Evolutionary conservation across 2,329 filamentous ascomycete genomes (phyloP).

Genomic region (Incumbomyces lentus): DNA sequence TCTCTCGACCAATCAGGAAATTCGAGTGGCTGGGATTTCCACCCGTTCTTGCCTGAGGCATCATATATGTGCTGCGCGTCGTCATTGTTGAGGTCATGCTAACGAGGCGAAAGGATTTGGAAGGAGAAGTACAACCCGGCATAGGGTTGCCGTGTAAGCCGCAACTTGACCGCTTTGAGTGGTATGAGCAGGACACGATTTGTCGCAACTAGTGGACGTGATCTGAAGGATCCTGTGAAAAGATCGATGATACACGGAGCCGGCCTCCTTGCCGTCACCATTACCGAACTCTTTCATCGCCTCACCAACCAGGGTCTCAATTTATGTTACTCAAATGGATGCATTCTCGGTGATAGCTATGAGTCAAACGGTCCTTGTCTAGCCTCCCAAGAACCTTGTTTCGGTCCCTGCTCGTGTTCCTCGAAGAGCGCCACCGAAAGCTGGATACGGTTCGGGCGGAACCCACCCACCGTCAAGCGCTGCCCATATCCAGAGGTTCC

Average conservation of each 20-base stretch:
- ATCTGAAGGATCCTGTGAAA: neutral
- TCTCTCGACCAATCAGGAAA: constrained; percentile 4
- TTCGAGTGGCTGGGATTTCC: neutral
- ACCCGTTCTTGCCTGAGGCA: neutral
- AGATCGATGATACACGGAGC: neutral
- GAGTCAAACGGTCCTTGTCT: too few species aligned
- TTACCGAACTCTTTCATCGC: neutral
- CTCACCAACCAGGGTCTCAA: too few species aligned
- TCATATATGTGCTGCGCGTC: neutral
- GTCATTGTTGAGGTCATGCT: neutral
- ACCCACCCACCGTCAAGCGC: too few species aligned
- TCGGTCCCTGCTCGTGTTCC: too few species aligned
- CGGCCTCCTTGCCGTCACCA: constrained; percentile 1
- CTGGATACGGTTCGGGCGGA: too few species aligned
- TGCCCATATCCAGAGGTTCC: too few species aligned
- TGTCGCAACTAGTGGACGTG: neutral
- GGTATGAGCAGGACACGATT: too few species aligned
- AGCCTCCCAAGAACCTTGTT: too few species aligned
- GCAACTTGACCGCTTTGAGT: neutral
- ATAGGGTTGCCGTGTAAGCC: constrained; percentile 15
- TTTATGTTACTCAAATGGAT: too few species aligned
- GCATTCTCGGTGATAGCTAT: too few species aligned
- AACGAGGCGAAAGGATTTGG: constrained; percentile 64
- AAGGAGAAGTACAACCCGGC: constrained; percentile 79
- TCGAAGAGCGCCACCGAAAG: too few species aligned